Evolutionary conservation across 2,329 filamentous ascomycete species (phyloP), one percentile per base, ranked within the genome.

Genomic region (Epichloe amarillans): DNA sequence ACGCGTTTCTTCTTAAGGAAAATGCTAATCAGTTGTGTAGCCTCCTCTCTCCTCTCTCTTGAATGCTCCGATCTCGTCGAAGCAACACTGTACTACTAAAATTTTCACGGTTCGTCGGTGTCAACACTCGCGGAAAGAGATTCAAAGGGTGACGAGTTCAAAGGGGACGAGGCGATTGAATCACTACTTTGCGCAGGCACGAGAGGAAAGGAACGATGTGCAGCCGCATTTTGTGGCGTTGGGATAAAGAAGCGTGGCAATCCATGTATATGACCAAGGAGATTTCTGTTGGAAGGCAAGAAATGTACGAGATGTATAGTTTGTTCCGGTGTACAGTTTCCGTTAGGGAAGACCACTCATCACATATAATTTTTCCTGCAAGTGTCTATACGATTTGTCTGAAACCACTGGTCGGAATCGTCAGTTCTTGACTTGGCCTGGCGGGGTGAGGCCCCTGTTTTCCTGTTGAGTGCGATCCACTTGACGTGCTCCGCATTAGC

Each of bases 1-100:
- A 30, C 2, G 36, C 17, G 12, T 4, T 7, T 19, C 12, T 17
- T 37, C 26, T 30, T 3, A 5, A 3, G 15, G 17, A 36, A 10
- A 17, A 33, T 40, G 52, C 62, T 67, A 49, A 68, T 54, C 4
- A 6, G 51, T 12, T 43, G 37, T 17, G 50, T 51, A 83, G 80
- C 64, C 74, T 83, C 56, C 72, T 83, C 58, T 83, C 80, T 50
- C 80, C 80, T 55, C 79, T 84, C 61, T 80, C 77, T 56, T 84
- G 78, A 64, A 55, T 14, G 33, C 21, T 26, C 4, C 12, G 11
- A n/a, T 7, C 11, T 8, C 42, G 26, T 37, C 7, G 30, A 41
- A 21, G 17, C 47, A 42, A 23, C n/a, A 42, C 6, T 42, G 26
- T 43, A 37, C 15, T 14, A 36, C 39, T 35, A 42, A 19, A 30